Conservation (phyloP, 2,329 filamentous ascomycete genomes). For the Plenodomus tracheiphilus region DNA sequence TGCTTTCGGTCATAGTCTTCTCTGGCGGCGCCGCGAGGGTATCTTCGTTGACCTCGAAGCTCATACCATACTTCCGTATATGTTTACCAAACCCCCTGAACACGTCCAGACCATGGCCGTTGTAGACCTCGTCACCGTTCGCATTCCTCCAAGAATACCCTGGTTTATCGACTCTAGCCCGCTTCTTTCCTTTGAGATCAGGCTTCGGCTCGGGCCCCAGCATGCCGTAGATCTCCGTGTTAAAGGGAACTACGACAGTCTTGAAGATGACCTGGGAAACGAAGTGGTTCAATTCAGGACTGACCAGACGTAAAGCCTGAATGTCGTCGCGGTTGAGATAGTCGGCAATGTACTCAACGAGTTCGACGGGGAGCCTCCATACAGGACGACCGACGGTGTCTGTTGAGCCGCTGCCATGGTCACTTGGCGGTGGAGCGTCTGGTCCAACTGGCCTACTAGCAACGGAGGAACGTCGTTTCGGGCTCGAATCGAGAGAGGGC, state of each 20-base stretch:
- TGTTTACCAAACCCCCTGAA: slow-evolving; percentile 64
- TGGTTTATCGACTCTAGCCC: slow-evolving; percentile 27
- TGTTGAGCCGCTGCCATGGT: not conserved
- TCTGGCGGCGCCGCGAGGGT: slow-evolving; percentile 55
- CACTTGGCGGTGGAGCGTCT: not conserved
- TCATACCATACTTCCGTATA: slow-evolving; percentile 67
- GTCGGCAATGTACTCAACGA: slow-evolving; percentile 61
- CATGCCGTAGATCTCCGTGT: slow-evolving; percentile 64
- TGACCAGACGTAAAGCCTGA: slow-evolving; percentile 64
- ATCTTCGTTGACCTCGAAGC: slow-evolving; percentile 67
- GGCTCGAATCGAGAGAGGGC: not conserved
- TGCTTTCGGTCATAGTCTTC: slow-evolving; percentile 60
- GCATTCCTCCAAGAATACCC: slow-evolving; percentile 49
- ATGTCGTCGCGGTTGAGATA: slow-evolving; percentile 62
- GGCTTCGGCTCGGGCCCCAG: slow-evolving; percentile 45
- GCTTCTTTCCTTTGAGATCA: slow-evolving; percentile 43
- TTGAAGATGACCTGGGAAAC: slow-evolving; percentile 63
- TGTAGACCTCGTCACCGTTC: slow-evolving; percentile 50
- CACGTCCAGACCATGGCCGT: slow-evolving; percentile 64
- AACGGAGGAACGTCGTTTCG: slow-evolving; percentile 1
- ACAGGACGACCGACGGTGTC: slow-evolving; percentile 41
- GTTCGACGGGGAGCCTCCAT: slow-evolving; percentile 60
- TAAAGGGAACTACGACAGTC: slow-evolving; percentile 68
- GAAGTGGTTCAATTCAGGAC: slow-evolving; percentile 61
- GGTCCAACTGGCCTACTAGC: not conserved